Percentiles rank a stretch among this genome's conserved stretches.
phyloP scores from a whole-genome alignment of 192 early-diverging fungal genomes.

The Gigaspora rosea region DNA sequence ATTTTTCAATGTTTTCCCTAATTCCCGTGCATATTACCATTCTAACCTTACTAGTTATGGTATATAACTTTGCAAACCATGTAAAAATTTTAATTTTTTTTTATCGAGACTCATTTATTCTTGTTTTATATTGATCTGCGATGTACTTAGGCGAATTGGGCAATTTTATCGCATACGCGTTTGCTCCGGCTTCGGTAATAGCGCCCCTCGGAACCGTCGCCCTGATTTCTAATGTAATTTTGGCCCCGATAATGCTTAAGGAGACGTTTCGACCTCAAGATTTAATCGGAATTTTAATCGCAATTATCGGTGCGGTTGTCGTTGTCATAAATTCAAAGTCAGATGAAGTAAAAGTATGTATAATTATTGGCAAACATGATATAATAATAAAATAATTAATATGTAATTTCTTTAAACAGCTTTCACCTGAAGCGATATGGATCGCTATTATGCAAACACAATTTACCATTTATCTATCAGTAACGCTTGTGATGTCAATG shows the following conservation, averaged over 20 bases:
- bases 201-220: conserved; percentile 76
- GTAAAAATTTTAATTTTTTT: too few relatives aligned
- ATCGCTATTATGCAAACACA: conserved; percentile 52
- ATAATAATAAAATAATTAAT: neutral
- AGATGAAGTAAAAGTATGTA: conserved; percentile 52
- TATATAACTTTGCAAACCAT: too few relatives aligned
- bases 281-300: conserved; percentile 59
- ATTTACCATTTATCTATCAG: conserved; percentile 57
- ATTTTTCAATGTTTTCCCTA: too few relatives aligned
- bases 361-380: neutral
- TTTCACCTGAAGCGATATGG: conserved; percentile 54
- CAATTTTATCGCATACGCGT: conserved; percentile 70
- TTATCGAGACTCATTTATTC: neutral
- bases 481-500: conserved; percentile 39
- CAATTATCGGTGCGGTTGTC: conserved; percentile 62
- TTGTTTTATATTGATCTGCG: neutral
- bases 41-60: too few relatives aligned
- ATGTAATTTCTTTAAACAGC: conserved; percentile 22
- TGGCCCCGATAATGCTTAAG: conserved; percentile 69
- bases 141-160: conserved; percentile 38
- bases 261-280: conserved; percentile 64
- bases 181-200: conserved; percentile 72
- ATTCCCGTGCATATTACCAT: too few relatives aligned
- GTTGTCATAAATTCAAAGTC: conserved; percentile 65
- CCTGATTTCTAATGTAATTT: conserved; percentile 67